A percentile compares a stretch with the other conserved stretches of the same genome.
Conservation (phyloP, 345 rosid genomes). For the Combretum micranthum region DNA sequence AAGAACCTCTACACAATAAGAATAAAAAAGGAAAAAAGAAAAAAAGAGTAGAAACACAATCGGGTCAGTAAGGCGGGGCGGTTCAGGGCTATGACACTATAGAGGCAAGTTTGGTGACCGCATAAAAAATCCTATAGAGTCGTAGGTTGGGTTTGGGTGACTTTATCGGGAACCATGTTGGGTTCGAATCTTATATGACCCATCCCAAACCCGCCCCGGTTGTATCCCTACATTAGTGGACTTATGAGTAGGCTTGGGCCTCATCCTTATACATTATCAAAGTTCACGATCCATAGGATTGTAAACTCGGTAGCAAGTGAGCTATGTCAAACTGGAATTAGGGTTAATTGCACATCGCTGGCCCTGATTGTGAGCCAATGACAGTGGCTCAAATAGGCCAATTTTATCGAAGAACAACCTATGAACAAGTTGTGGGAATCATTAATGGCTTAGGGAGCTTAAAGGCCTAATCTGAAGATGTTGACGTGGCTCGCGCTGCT, state of each 20-base stretch:
- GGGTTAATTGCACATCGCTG: constrained; percentile 73
- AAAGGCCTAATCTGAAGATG: constrained; percentile 58
- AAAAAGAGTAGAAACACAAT: too few species aligned
- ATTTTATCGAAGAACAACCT: constrained; percentile 21
- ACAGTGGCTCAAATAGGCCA: constrained; percentile 35
- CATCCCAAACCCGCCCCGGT: too few species aligned
- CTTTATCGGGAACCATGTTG: too few species aligned
- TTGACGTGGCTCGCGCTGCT: constrained; percentile 73
- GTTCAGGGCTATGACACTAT: too few species aligned
- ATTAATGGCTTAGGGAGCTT: constrained; percentile 50
- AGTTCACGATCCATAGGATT: constrained; percentile 48
- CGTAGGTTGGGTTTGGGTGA: too few species aligned
- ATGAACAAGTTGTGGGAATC: constrained; percentile 37
- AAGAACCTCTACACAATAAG: too few species aligned
- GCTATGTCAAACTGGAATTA: constrained; percentile 44
- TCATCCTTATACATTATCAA: constrained; percentile 61
- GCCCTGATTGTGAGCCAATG: constrained; percentile 55
- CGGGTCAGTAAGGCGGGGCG: too few species aligned
- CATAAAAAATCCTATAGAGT: too few species aligned
- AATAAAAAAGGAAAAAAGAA: too few species aligned
- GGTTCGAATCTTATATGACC: too few species aligned
- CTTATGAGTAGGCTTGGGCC: constrained; percentile 70
- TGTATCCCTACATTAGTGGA: too few species aligned
- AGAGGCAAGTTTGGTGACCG: too few species aligned
- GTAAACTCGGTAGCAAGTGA: constrained; percentile 69